Base-by-base conservation (phyloP, 345 rosid species). In the Brassica incana region DNA sequence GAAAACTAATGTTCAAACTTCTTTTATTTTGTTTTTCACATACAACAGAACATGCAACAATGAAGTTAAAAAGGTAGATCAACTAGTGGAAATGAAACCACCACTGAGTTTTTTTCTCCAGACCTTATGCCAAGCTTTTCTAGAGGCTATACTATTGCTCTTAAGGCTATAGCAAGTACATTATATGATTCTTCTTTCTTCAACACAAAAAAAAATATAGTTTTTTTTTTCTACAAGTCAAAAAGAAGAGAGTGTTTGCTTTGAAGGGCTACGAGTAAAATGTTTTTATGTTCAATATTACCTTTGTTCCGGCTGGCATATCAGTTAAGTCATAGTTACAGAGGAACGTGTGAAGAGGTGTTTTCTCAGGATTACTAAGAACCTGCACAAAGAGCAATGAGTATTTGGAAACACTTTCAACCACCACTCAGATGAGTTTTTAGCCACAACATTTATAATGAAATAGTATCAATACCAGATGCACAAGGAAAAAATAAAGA, bases 351-450 rank as follows among this genome's bases (percentile, higher is more conserved):
- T 95, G 99, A 72, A 95, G 85, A 29, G 97, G 99, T 6, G 99
- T 95, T 85, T 91, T 95, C 82, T 95, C 99, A 52, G 99, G 99
- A 81, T 95, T 95, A 89, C 99, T 95, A 40, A 94, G 89, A 76
- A 94, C 98, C 97, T 92, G 88, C 80, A 83, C 7, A 64, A 2
- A 59, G 64, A 56, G 16, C 54, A 35, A 67, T 75, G 65, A 75
- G 77, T 56, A 62, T 62, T 45, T 33, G 14, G 56, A 50, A 70
- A 16, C 59, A 20, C 0, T 27, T 61, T 12, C 63, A 77, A 65
- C 70, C 70, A 36, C 4, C 43, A 58, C 18, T 38, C 48, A 25
- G 5, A 58, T 15, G 30, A 68, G 14, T 10, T 16, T 40, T 23
- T 48, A 5, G 25, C 61, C 62, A 33, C 3, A 69, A 25, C 35